Percentiles rank a stretch among this genome's conserved stretches.
Conservation (phyloP, 306 rosid species). For the Phaseolus lunatus region DNA sequence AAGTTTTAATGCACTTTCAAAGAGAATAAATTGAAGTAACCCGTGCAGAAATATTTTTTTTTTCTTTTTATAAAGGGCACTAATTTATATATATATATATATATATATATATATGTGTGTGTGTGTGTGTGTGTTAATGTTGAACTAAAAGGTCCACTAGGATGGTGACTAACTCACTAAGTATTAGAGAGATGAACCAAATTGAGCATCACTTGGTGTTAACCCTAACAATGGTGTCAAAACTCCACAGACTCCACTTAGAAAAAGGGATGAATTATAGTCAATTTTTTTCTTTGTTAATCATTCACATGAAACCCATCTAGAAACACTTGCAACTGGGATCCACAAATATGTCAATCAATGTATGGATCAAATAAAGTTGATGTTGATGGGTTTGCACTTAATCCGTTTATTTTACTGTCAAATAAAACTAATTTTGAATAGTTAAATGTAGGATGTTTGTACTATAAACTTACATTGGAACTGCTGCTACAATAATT, state of each 20-base stretch:
- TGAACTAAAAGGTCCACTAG: conserved; percentile 64
- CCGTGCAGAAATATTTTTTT: conserved; percentile 5
- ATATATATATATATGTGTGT: conserved; percentile 14
- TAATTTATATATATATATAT: conserved; percentile 35
- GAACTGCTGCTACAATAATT: neutral
- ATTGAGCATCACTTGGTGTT: conserved; percentile 40
- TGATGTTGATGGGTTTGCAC: conserved; percentile 1
- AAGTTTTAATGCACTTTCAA: conserved; percentile 51
- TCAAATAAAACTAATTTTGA: neutral
- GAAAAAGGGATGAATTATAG: conserved; percentile 33
- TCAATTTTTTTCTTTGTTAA: conserved; percentile 24
- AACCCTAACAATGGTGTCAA: conserved; percentile 30
- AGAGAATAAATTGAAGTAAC: conserved; percentile 50
- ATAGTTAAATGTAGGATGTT: neutral
- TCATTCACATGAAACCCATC: conserved; percentile 50
- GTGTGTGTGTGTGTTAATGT: too few relatives aligned
- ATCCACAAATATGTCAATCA: neutral
- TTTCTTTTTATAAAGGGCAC: conserved; percentile 36
- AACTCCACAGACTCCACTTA: conserved; percentile 40
- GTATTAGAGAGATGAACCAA: conserved; percentile 46
- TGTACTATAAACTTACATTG: neutral
- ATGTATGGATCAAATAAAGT: neutral
- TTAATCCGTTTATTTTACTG: neutral
- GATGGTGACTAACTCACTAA: conserved; percentile 64
- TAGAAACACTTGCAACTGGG: conserved; percentile 29